Percentiles rank a stretch among this genome's conserved stretches.
Evolutionary conservation across 2,329 filamentous ascomycete species (phyloP).

Genomic region (Scortechinia acanthostroma): DNA sequence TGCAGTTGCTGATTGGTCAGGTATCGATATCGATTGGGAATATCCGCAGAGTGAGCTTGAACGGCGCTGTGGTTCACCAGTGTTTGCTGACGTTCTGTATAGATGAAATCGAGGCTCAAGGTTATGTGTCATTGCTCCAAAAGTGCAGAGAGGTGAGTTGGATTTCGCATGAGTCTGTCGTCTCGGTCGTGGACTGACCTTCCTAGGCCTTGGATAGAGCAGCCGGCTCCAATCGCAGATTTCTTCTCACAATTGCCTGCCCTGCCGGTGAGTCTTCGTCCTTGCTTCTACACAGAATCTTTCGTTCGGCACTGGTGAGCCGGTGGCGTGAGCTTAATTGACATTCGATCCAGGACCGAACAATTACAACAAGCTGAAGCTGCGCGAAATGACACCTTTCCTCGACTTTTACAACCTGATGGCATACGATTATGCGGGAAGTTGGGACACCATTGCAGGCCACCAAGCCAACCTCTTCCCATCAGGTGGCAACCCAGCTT

Average conservation of each 20-base stretch:
- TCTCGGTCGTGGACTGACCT: not conserved
- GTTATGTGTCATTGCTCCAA: conserved; percentile 31
- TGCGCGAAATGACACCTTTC: conserved; percentile 12
- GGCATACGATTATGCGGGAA: conserved; percentile 67
- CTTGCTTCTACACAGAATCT: no score
- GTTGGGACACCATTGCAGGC: conserved; percentile 54
- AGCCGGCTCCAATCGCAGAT: not conserved
- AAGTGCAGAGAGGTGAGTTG: conserved; percentile 26
- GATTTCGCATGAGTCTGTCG: not conserved
- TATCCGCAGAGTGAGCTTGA: conserved; percentile 27
- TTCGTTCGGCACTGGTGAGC: no score
- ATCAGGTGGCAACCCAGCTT: conserved; percentile 36
- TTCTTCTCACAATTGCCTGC: not conserved
- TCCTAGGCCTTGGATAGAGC: not conserved
- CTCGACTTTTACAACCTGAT: conserved; percentile 37
- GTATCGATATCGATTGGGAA: conserved; percentile 45
- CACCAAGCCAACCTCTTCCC: conserved; percentile 67
- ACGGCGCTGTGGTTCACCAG: not conserved
- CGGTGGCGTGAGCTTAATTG: not conserved
- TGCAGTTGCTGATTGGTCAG: not conserved
- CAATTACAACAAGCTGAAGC: conserved; percentile 11
- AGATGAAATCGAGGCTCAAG: conserved; percentile 21
- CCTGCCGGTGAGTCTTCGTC: not conserved
- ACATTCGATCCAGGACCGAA: conserved; percentile 8
- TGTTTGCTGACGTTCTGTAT: not conserved